These are phyloP conservation scores for Pyracantha coccinea DNA, from an alignment of 331 rosid species.

Conservation along the genomic window DNA sequence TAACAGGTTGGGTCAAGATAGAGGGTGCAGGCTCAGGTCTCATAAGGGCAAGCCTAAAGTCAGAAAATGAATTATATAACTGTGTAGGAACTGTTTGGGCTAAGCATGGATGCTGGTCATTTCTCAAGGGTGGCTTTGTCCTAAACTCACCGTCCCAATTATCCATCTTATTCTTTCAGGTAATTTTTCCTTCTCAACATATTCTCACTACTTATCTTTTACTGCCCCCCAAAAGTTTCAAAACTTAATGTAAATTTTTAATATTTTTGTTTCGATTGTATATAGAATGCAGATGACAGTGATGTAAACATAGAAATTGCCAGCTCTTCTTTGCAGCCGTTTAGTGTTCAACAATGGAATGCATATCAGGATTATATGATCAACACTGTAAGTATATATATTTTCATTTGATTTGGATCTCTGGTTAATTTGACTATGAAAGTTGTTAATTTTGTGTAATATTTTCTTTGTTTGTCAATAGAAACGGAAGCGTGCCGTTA, in stretches of 20 bases:
- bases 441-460: background rate
- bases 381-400: conserved; percentile 45
- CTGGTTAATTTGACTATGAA: background rate
- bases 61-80: conserved; percentile 23
- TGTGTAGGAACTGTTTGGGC: conserved; percentile 78
- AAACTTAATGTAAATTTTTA: background rate
- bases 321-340: conserved; percentile 73
- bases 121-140: conserved; percentile 92
- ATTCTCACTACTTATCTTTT: background rate
- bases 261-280: background rate
- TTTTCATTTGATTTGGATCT: background rate
- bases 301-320: conserved; percentile 33
- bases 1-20: conserved; percentile 63
- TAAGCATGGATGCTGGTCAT: conserved; percentile 78
- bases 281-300: conserved; percentile 39
- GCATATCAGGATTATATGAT: conserved; percentile 56
- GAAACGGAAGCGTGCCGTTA: conserved; percentile 70
- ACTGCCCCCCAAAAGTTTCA: background rate
- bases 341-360: conserved; percentile 59
- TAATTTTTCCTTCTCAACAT: background rate
- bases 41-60: conserved; percentile 48
- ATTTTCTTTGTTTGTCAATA: background rate
- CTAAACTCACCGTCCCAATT: conserved; percentile 30
- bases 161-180: conserved; percentile 57
- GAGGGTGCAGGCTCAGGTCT: conserved; percentile 37